Conservation (phyloP, 768 basidiomycete species). For the Boletus eberwhitei region DNA sequence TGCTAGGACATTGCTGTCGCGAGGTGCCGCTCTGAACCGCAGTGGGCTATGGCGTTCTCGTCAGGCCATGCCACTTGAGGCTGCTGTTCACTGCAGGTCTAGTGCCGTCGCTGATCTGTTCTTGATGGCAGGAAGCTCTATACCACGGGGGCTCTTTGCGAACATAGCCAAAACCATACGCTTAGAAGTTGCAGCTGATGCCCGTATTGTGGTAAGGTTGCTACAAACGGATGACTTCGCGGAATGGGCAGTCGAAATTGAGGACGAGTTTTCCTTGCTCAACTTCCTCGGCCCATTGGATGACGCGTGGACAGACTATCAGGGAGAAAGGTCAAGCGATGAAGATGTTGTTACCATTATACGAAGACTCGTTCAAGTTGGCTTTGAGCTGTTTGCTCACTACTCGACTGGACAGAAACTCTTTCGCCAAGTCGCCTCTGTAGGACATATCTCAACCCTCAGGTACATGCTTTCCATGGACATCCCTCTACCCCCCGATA, state of each 20-base stretch:
- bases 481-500: not conserved
- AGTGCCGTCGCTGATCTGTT: not conserved
- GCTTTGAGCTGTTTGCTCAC: not conserved
- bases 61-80: not conserved
- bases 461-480: not conserved
- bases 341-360: not conserved
- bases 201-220: not conserved
- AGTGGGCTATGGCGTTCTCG: not conserved
- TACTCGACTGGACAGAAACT: not conserved
- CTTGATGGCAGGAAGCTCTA: not conserved
- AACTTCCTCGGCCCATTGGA: not conserved
- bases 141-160: not conserved
- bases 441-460: not conserved
- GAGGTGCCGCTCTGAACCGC: not conserved
- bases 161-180: not conserved
- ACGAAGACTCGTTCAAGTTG: not conserved
- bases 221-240: not conserved
- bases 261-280: not conserved
- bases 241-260: not conserved
- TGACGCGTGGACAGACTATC: not conserved
- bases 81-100: not conserved
- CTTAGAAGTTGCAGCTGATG: not conserved
- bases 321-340: not conserved
- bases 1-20: not conserved
- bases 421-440: not conserved